Evolutionary conservation across 2,329 filamentous ascomycete species (phyloP), one percentile per base, ranked within the genome.

Genomic region (Trichoderma guizhouense): DNA sequence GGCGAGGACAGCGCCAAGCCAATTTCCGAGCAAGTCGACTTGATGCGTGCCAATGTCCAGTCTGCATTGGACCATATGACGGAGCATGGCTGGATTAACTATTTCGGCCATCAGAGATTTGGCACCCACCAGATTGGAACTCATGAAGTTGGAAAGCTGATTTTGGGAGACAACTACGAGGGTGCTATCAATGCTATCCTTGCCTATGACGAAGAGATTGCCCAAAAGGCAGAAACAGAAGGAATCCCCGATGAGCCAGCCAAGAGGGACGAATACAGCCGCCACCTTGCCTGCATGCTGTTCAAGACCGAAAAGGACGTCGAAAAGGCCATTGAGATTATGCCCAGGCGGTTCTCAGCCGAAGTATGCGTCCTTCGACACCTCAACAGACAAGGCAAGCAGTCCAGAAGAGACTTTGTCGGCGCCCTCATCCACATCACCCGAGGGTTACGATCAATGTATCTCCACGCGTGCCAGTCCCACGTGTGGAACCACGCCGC

Each of bases 71-170:
- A 87, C 55, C 89, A 91, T 74, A 89, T 98, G 75, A 85, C 87
- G 69, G 83, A 89, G 57, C 87, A 91, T 58, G 96, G 96, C 3
- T 99, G 97, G 85, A 91, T 99, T 82, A 99, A 99, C 82, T 99
- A 98, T 83, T 99, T 95, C 78, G 96, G 96, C 9, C 89, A 98
- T n/a, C 96, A 99, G 82, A 91, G 96, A 28, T 99, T 99, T 77
- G 96, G 96, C 32, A 95, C 94, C 0, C 95, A 96, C 81, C 85
- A 90, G 32, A 92, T 93, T 14, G 92, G 94, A 39, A 99, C 96
- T 0, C 94, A 98, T 78, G 88, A 91, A 53, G 85, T 98, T 64
- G 96, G 96, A 63, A 89, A 92, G 79, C 91, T 93, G 79, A 94
- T 99, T 79, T 86, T 99, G 0, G 88, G 93, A 75, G 91, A 89